These are phyloP conservation scores for Brassica hybrid DNA, from an alignment of 441 rosid genomes.

Conservation along the genomic window DNA sequence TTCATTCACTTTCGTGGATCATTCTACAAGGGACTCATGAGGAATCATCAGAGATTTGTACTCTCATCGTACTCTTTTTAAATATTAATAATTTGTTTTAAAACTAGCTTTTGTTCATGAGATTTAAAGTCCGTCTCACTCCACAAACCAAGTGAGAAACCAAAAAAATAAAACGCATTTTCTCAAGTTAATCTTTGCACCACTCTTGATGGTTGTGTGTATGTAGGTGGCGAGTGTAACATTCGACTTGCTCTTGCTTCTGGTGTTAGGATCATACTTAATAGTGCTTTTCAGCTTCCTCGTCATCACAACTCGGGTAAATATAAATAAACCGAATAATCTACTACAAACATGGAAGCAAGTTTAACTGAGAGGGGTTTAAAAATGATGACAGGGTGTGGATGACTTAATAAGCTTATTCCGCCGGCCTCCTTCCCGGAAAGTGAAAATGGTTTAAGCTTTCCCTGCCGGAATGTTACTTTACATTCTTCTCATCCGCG, in stretches of 20 bases:
- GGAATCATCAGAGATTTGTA: slow-evolving; percentile 41
- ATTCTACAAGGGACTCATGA: no score
- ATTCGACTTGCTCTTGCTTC: slow-evolving; percentile 90
- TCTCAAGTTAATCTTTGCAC: background rate
- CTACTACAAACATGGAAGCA: background rate
- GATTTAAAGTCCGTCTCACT: slow-evolving; percentile 11
- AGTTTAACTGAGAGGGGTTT: background rate
- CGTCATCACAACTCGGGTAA: slow-evolving; percentile 92
- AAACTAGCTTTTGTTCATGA: slow-evolving; percentile 2
- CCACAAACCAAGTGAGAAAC: background rate
- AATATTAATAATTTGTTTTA: background rate
- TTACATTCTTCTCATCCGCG: slow-evolving; percentile 19
- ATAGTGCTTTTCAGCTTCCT: slow-evolving; percentile 92
- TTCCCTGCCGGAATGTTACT: slow-evolving; percentile 19
- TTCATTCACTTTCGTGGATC: no score
- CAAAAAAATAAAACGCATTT: background rate
- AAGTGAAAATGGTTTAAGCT: slow-evolving; percentile 72
- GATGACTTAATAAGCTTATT: slow-evolving; percentile 95
- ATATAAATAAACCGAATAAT: background rate
- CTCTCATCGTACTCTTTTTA: slow-evolving; percentile 44
- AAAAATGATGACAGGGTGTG: slow-evolving; percentile 64
- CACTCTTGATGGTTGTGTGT: background rate
- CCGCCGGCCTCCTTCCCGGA: slow-evolving; percentile 90
- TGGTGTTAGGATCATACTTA: slow-evolving; percentile 88
- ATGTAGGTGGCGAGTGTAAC: slow-evolving; percentile 98